A percentile compares a stretch with the other conserved stretches of the same genome.
These are phyloP conservation scores for Russula sp. DNA, from an alignment of 768 basidiomycete species.

Conservation along the genomic window DNA sequence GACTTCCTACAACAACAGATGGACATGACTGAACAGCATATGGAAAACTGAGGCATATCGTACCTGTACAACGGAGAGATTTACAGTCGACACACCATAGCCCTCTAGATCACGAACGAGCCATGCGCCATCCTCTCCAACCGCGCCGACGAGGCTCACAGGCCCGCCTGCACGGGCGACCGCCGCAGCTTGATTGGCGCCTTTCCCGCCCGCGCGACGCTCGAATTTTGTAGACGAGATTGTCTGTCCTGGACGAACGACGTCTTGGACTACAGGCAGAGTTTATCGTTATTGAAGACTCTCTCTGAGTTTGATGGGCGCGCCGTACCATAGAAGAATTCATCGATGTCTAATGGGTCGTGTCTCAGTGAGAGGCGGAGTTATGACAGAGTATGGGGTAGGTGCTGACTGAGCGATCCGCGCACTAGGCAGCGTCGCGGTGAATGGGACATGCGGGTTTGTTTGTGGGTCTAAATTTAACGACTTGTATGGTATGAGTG, in stretches of 20 bases:
- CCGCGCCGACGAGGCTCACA: conserved; percentile 50
- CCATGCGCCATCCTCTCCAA: conserved; percentile 55
- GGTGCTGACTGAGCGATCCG: conserved; percentile 19
- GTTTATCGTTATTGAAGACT: conserved; percentile 4
- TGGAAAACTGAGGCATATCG: not conserved
- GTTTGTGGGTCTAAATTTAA: conserved; percentile 21
- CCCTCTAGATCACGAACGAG: conserved; percentile 42
- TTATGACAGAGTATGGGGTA: not conserved
- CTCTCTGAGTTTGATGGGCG: not conserved
- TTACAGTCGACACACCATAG: conserved; percentile 43
- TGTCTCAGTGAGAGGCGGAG: not conserved
- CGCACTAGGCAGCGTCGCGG: conserved; percentile 16
- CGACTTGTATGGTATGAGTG: not conserved
- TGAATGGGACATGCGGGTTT: not conserved
- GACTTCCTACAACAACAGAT: conserved; percentile 38
- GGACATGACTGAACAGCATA: not conserved
- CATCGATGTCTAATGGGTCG: conserved; percentile 47
- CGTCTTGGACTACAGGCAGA: conserved; percentile 44
- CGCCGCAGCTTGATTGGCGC: conserved; percentile 62
- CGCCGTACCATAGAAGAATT: conserved; percentile 53
- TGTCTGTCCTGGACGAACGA: conserved; percentile 58
- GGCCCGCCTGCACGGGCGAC: conserved; percentile 50
- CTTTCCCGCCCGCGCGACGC: conserved; percentile 57
- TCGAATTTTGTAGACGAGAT: conserved; percentile 51
- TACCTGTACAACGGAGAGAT: conserved; percentile 44